Conservation (phyloP, 768 basidiomycete species). For the Pisolithus orientalis region DNA sequence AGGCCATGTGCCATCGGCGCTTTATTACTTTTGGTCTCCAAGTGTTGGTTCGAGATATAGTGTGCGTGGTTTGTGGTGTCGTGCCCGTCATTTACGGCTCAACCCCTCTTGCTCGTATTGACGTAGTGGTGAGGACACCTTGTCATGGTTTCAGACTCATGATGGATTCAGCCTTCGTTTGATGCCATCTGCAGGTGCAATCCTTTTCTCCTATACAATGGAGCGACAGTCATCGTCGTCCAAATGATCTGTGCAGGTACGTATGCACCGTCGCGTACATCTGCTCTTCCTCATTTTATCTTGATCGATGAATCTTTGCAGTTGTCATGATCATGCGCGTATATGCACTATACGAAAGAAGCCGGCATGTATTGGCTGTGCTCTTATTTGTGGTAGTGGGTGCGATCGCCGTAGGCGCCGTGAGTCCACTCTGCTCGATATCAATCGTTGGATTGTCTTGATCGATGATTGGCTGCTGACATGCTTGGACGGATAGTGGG, state of each 20-base stretch:
- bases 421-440: neutral
- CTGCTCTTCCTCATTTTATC: neutral
- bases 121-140: neutral
- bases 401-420: neutral
- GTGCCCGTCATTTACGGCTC: neutral
- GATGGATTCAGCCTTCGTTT: neutral
- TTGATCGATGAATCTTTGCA: neutral
- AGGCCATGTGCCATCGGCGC: slow-evolving; percentile 32
- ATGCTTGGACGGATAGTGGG: too few species aligned
- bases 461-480: neutral
- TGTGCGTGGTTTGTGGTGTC: neutral
- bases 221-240: neutral
- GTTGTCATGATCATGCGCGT: slow-evolving; percentile 16
- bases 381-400: neutral
- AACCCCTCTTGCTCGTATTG: neutral
- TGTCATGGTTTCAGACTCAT: too few species aligned
- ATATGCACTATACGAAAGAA: slow-evolving; percentile 13
- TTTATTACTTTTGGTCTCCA: slow-evolving; percentile 28
- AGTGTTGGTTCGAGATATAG: neutral
- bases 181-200: neutral
- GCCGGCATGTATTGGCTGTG: neutral
- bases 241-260: neutral
- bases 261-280: neutral
- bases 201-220: neutral
- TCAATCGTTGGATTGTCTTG: neutral